These are phyloP conservation scores for Melampsora larici-populina DNA, from an alignment of 1,284 basidiomycete genomes.

Conservation along the genomic window DNA sequence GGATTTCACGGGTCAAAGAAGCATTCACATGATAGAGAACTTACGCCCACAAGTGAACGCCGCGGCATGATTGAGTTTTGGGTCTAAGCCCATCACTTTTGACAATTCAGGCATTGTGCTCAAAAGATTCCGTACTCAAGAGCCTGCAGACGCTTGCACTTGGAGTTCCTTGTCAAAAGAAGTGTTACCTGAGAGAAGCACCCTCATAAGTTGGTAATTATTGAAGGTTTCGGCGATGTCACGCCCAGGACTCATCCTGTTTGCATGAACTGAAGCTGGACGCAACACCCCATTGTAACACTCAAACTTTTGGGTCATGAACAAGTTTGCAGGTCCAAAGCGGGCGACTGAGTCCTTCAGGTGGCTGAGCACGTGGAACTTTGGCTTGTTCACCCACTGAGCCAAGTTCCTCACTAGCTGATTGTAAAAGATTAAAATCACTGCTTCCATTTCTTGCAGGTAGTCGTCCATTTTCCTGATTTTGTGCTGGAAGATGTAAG, in stretches of 20 bases:
- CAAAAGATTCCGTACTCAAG: too few relatives aligned
- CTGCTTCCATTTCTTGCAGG: conserved; percentile 47
- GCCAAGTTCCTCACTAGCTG: not conserved
- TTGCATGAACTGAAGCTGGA: not conserved
- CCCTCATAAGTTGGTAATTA: not conserved
- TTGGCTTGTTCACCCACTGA: conserved; percentile 51
- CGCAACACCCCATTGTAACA: not conserved
- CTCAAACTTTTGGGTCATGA: conserved; percentile 5
- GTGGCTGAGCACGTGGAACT: conserved; percentile 41
- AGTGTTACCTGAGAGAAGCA: not conserved
- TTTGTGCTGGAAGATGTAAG: conserved; percentile 53
- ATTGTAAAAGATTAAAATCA: not conserved
- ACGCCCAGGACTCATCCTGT: not conserved
- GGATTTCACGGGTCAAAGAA: too few relatives aligned
- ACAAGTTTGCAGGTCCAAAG: not conserved
- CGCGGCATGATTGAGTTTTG: too few relatives aligned
- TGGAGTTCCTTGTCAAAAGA: not conserved
- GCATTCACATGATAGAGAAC: too few relatives aligned
- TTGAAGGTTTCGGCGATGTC: not conserved
- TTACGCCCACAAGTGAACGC: too few relatives aligned
- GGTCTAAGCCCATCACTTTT: too few relatives aligned
- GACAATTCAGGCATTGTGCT: too few relatives aligned
- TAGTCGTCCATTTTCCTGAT: conserved; percentile 54
- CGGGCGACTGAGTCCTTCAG: conserved; percentile 45
- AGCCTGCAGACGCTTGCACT: not conserved